Base-by-base conservation (phyloP, 139 green algal genomes). In the Picochlorum sp. region DNA sequence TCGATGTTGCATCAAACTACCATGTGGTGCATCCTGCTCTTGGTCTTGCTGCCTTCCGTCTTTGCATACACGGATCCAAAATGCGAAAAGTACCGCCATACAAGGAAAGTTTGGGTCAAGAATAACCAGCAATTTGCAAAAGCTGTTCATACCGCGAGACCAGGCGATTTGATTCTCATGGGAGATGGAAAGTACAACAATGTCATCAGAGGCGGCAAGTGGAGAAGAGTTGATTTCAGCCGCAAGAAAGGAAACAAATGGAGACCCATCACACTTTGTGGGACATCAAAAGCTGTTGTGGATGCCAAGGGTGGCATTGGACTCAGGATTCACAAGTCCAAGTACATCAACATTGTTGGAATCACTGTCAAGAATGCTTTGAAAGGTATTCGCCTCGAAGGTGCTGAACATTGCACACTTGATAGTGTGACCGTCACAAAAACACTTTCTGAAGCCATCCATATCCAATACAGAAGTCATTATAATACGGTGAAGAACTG, bases 341-440 rank as follows among this genome's bases (percentile, higher is more conserved):
- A 26, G 13, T 65, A 65, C 58, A 28, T 65, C 58, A 65, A 56
- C 21, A 24, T 65, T 23, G 58, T 30, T 52, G 58, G 58, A 30
- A 56, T 65, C 58, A 65, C 58, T 0, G 58, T 65, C 4, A 28
- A 65, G 21, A 58, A 58, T 30, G 58, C 21, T 5, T 52, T 58
- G 13, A 51, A 65, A 65, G 58, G 58, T 30, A 65, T 65, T 30
- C 20, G n/a, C n/a, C 7, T 65, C 3, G 20, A 52, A 51, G 20
- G 21, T 4, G 18, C 23, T 16, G 1, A 56, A 15, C n/a, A 13
- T 4, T 65, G 41, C 13, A 58, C 20, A 13, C 20, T 65, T 52
- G 44, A 51, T 14, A 15, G 58, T 23, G 20, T 49, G 21, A 51
- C 13, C 7, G 41, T 65, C 7, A 49, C n/a, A 28, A 0, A 59